Evolutionary conservation across 1,139 yeast species (phyloP).

Genomic region (Candida albicans): DNA sequence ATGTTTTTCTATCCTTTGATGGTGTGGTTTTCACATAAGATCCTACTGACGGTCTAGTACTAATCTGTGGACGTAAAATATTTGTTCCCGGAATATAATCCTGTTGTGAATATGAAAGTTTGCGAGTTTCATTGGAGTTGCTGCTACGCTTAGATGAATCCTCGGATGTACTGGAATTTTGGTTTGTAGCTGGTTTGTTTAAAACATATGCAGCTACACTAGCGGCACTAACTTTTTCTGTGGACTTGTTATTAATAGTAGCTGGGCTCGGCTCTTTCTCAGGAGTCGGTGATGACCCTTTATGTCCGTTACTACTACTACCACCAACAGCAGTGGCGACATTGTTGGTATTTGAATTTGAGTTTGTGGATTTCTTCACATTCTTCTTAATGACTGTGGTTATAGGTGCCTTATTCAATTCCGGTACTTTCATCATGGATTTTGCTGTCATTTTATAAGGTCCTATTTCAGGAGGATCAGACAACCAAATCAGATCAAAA

Average conservation of each 20-base stretch:
- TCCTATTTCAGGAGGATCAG: constrained; percentile 70
- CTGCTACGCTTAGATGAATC: constrained; percentile 14
- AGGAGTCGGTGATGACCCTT: constrained; percentile 12
- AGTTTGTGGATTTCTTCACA: constrained; percentile 12
- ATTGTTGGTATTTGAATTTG: constrained; percentile 11
- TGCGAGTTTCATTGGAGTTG: constrained; percentile 10
- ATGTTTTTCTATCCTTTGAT: constrained; percentile 6
- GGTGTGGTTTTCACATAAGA: constrained; percentile 8
- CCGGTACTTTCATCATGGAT: constrained; percentile 58
- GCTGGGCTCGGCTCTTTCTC: constrained; percentile 1
- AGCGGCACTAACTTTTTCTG: constrained; percentile 36
- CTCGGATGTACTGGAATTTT: constrained; percentile 15
- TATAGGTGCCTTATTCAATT: constrained; percentile 28
- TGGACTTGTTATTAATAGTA: neutral
- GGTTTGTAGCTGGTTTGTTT: constrained; percentile 25
- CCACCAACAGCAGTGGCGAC: constrained; percentile 2
- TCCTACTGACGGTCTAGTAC: constrained; percentile 35
- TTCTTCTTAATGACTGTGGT: constrained; percentile 17
- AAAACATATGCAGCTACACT: constrained; percentile 49
- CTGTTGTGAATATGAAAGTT: constrained; percentile 12
- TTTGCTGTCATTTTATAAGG: constrained; percentile 62
- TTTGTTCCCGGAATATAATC: constrained; percentile 60
- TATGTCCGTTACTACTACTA: constrained; percentile 2
- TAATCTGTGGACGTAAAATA: constrained; percentile 53
- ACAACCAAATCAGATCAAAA: constrained; percentile 65